Base-by-base conservation (phyloP, 768 basidiomycete species). In the Suillus paluster region DNA sequence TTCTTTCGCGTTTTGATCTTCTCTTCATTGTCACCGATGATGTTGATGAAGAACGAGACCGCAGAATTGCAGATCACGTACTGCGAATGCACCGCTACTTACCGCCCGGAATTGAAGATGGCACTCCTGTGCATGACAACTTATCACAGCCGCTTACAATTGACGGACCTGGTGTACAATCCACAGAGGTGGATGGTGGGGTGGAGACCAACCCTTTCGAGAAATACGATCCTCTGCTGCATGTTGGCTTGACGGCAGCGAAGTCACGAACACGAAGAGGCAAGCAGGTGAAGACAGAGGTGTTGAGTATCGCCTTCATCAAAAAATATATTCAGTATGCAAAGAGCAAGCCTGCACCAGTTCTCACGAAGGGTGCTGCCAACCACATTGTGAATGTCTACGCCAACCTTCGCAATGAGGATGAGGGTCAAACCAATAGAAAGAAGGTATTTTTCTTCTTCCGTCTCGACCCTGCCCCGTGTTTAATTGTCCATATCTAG, bases 281-380 rank as follows among this genome's bases (percentile, higher is more conserved):
- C 64, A 90, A 88, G 76, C 85, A 84, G 46, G 58, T 75, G 59
- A 84, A 85, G 73, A 84, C 87, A 63, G 95, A 99, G 76, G 89
- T 99, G 42, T 82, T 99, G 61, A 94, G 88, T 68, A 94, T 97
- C 63, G 80, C 90, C 6, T 99, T 99, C 71, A 88, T 99, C 73
- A 99, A 99, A 79, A 99, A 98, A 77, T 99, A 96, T 69, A 91
- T 99, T 61, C 97, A 99, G 76, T 98, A 98, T 69, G 92, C 97
- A 46, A 99, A 98, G 79, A 91, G 87, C 76, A 88, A 90, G 69
- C 83, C 88, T 19, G 84, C 91, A 61, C 97, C 97, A 2, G 87
- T 84, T 25, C 78, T 99, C 66, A 97, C 94, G 8, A 91, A 95
- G 73, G 95, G 92, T 44, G 97, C 97, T 6, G 94, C 96, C 60